Base-by-base conservation (phyloP, 176 grass and related monocot genomes). In the Bolboschoenus planiculmis region DNA sequence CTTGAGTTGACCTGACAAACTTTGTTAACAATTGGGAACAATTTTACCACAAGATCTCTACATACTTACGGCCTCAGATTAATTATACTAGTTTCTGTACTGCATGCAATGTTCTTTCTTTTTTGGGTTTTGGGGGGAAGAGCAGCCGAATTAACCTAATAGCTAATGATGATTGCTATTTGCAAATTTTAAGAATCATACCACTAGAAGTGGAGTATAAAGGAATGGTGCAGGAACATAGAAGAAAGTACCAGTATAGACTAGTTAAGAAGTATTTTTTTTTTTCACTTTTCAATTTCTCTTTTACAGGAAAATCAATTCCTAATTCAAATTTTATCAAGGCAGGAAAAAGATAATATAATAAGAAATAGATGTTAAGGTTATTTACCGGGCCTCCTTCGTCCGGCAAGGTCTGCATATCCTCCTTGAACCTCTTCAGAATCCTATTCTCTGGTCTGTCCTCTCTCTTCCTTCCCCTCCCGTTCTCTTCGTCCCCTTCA, bases 371-470 rank as follows among this genome's bases (percentile, higher is more conserved):
- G 15, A 33, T 56, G 3, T 29, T 14, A 66, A 31, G 21, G 37
- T 42, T 37, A 59, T 50, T 82, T 66, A 82, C 80, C 58, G 56
- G 80, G 8, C 92, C 91, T 5, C 87, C 90, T 74, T 93, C 87
- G 2, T 99, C 92, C 1, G 92, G 96, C 54, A 93, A 93, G 77
- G 26, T 74, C 39, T 83, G 85, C 90, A 99, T 83, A 62, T 93
- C 96, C 65, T 99, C 91, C 83, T 90, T 93, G 63, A 83, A 99
- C 75, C 87, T 87, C 59, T 79, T 88, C 36, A 91, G 87, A 88
- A 92, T 88, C 46, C 86, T 83, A 76, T 95, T 88, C 0, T 85
- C 89, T 26, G 46, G 18, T n/a, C 42, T 55, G 33, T 65, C 26
- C 37, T 27, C 35, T 65, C 36, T n/a, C 21, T 50, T 59, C 33